Evolutionary conservation across 2,329 filamentous ascomycete species (phyloP), one percentile per base, ranked within the genome.

Genomic region (Lithohypha guttulata): DNA sequence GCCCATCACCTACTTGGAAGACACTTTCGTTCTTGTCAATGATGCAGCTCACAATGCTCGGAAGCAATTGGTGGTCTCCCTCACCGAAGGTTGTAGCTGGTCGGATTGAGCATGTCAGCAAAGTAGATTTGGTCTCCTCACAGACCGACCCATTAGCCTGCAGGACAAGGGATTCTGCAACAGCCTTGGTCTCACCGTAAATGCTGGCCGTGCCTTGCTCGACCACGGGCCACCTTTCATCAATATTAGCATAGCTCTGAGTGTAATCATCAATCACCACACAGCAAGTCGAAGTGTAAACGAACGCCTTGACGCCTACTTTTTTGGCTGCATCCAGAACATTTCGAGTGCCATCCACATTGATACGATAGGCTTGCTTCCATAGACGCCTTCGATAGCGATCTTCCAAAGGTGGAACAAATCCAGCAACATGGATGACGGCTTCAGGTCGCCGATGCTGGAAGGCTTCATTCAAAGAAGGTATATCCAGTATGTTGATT

Each of bases 231-330:
- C 61, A 64, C 27, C 43, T 41, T 48, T 63, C 60, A 30, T 61
- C 55, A 42, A 64, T 59, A 37, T 64, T 62, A 5, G 48, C 49
- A 44, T 60, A 59, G 9, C 54, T 42, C 21, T 50, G 43, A 22
- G 45, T 51, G 51, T 60, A 54, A 39, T 75, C 66, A 53, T 77
- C 72, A 3, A 66, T 62, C 23, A 75, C 55, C 6, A 69, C 69
- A 20, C 71, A 72, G 42, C 69, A 69, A 50, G 61, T 69, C 51
- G 69, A 73, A 20, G 73, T 77, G 49, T 71, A 75, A 32, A 77
- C 61, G 30, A 77, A 64, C 1, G 60, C 65, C 36, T 59, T 61
- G 27, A 65, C 70, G 1, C 64, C 66, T 29, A 49, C 57, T 19
- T 56, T 51, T 45, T 59, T 58, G 1, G 67, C 61, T 3, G 64